Conservation (phyloP, 164 flowering plant genomes). For the Taxillus chinensis region DNA sequence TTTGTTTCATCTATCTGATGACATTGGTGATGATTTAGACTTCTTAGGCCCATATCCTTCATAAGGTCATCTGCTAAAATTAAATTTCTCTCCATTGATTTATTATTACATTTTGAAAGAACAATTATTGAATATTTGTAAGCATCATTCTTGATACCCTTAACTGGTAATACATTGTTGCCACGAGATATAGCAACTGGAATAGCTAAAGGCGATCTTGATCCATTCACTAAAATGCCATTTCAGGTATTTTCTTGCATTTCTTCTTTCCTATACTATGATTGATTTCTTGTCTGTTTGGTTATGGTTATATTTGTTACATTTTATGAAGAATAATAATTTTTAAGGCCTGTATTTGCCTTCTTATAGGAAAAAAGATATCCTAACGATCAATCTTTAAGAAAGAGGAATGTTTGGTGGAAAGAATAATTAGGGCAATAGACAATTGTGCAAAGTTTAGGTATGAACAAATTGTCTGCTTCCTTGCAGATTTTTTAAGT, state of each 20-base stretch:
- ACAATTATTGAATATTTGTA: not conserved
- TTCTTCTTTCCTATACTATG: not conserved
- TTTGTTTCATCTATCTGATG: conserved; percentile 33
- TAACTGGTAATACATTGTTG: conserved; percentile 45
- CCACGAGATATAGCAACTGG: conserved; percentile 67
- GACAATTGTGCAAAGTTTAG: not conserved
- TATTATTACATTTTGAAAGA: too few relatives aligned
- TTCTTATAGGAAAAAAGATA: too few relatives aligned
- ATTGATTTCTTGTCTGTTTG: not conserved
- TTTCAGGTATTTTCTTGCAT: conserved; percentile 45
- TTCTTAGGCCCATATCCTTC: conserved; percentile 99
- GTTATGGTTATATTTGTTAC: not conserved
- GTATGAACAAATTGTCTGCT: conserved; percentile 1
- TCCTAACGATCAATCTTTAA: too few relatives aligned
- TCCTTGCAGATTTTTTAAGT: not conserved
- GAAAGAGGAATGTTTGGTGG: too few relatives aligned
- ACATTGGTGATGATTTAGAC: conserved; percentile 51
- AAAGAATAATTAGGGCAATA: too few relatives aligned
- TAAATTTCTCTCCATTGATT: not conserved
- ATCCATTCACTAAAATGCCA: conserved; percentile 76
- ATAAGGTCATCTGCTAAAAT: not conserved
- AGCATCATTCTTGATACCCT: conserved; percentile 20
- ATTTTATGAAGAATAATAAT: not conserved
- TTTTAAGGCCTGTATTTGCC: too few relatives aligned
- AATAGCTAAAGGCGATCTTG: conserved; percentile 76